phyloP scores from a whole-genome alignment of 345 rosid genomes.

The rapeseed (Brassica napus) region Da-Ae NC_063440.1:3801501-3802000 shows the following conservation, averaged over 20 bases:
- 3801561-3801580: too few relatives aligned
- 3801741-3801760: background rate
- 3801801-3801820: background rate
- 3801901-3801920: background rate
- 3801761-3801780: background rate
- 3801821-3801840: background rate
- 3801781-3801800: background rate
- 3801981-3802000: background rate
- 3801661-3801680: background rate
- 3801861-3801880: background rate
- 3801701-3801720: background rate
- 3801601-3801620: background rate
- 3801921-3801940: background rate
- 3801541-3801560: too few relatives aligned
- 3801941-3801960: background rate
- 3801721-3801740: background rate
- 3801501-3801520: too few relatives aligned
- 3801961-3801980: background rate
- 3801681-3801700: background rate
- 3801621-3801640: background rate
- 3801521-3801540: too few relatives aligned
- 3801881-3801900: background rate
- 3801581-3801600: too few relatives aligned
- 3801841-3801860: background rate
- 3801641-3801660: background rate